Conservation (phyloP, 2,329 filamentous ascomycete species). For the Apiospora pterosperma region DNA sequence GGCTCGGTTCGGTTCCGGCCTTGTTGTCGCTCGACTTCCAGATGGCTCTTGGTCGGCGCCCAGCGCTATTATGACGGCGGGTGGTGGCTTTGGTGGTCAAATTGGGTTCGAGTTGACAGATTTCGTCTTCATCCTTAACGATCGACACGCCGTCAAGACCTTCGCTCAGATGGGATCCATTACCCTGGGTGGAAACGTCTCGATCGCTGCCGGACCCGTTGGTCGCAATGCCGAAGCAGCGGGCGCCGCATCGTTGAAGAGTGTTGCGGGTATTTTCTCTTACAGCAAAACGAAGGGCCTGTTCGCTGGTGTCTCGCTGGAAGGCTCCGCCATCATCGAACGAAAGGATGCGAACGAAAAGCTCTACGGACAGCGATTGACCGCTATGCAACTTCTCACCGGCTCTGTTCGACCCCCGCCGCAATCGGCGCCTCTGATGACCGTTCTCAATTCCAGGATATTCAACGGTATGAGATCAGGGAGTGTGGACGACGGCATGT, state of each 20-base stretch:
- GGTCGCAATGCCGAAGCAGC: conserved; percentile 95
- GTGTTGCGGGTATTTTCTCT: conserved; percentile 88
- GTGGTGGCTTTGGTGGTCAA: conserved; percentile 80
- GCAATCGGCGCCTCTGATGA: conserved; percentile 79
- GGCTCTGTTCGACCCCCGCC: conserved; percentile 76
- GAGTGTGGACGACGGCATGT: conserved; percentile 63
- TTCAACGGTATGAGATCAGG: conserved; percentile 65
- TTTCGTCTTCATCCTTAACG: conserved; percentile 98
- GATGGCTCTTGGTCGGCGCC: conserved; percentile 81
- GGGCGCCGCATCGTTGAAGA: conserved; percentile 84
- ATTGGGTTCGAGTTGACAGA: conserved; percentile 86
- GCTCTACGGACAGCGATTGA: conserved; percentile 80
- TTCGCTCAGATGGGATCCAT: conserved; percentile 91
- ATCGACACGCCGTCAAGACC: conserved; percentile 81
- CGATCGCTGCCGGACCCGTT: conserved; percentile 88
- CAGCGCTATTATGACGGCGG: conserved; percentile 75
- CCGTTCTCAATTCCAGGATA: conserved; percentile 76
- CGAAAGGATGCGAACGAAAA: conserved; percentile 96
- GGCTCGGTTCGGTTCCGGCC: conserved; percentile 75
- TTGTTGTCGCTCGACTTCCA: conserved; percentile 75
- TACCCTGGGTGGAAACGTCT: conserved; percentile 94
- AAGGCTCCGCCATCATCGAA: conserved; percentile 91
- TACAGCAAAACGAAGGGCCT: conserved; percentile 98
- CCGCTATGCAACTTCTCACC: conserved; percentile 76
- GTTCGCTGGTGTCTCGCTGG: conserved; percentile 91